Conservation (phyloP, 805 yeast species). For the Kazachstania kunashirensis region DNA sequence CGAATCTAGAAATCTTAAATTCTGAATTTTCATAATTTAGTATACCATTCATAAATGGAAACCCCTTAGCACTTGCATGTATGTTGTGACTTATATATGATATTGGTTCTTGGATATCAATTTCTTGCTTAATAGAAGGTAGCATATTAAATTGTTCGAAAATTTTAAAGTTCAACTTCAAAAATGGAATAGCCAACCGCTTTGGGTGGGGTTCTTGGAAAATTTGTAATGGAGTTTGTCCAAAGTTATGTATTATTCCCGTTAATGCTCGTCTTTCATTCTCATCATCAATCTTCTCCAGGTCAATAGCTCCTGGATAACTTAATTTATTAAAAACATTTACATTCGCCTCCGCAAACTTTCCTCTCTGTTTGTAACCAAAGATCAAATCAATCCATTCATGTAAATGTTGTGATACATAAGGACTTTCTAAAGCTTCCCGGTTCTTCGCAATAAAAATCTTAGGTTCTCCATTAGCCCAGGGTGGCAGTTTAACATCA, state of each 20-base stretch:
- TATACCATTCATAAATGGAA: too few relatives aligned
- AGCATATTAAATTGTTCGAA: background rate
- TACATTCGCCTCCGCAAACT: conserved; percentile 50
- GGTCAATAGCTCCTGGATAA: conserved; percentile 72
- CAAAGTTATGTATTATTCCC: conserved; percentile 84
- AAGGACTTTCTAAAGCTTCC: conserved; percentile 75
- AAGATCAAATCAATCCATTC: conserved; percentile 81
- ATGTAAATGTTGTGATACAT: conserved; percentile 66
- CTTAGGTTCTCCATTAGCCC: conserved; percentile 75
- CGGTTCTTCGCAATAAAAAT: conserved; percentile 66
- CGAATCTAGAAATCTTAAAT: too few relatives aligned
- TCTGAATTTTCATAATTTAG: too few relatives aligned
- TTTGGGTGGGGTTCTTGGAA: conserved; percentile 61
- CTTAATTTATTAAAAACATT: conserved; percentile 81
- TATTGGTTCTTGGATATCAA: background rate
- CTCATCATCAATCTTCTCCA: conserved; percentile 65
- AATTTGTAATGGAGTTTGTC: conserved; percentile 76
- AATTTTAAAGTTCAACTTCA: background rate
- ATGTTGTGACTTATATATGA: background rate
- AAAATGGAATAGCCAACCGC: background rate
- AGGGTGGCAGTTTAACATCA: conserved; percentile 65
- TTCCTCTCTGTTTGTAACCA: conserved; percentile 72
- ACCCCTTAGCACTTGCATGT: too few relatives aligned
- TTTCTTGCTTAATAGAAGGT: background rate
- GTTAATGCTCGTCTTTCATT: conserved; percentile 66